phyloP scores from a whole-genome alignment of 2,329 filamentous ascomycete species.

The Rosellinia necatrix region DNA sequence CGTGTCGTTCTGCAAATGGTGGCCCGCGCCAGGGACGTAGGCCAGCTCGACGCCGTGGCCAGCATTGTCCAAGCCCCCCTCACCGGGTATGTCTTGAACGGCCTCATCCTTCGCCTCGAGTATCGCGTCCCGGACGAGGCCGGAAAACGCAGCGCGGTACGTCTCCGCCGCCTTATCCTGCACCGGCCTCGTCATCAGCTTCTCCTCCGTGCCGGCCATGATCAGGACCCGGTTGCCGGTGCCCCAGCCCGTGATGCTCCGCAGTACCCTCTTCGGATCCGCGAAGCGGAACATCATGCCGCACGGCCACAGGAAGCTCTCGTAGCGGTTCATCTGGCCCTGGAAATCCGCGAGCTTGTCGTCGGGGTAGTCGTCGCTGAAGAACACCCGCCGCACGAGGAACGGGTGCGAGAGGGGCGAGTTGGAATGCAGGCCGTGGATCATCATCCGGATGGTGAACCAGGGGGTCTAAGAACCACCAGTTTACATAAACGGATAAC shows the following conservation, averaged over 20 bases:
- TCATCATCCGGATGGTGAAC: slow-evolving; percentile 51
- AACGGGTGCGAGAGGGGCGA: slow-evolving; percentile 56
- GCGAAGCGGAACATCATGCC: slow-evolving; percentile 53
- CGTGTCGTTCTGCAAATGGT: slow-evolving; percentile 59
- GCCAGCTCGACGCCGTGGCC: slow-evolving; percentile 47
- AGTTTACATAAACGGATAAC: slow-evolving; percentile 50
- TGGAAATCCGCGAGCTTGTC: slow-evolving; percentile 49
- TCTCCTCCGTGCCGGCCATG: slow-evolving; percentile 47
- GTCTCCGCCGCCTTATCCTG: slow-evolving; percentile 46
- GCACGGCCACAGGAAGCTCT: slow-evolving; percentile 57
- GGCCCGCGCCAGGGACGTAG: slow-evolving; percentile 51
- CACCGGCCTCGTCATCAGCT: slow-evolving; percentile 46
- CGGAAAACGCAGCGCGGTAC: slow-evolving; percentile 43
- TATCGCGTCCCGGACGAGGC: slow-evolving; percentile 39
- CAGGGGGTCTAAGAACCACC: slow-evolving; percentile 52
- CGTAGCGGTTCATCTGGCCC: slow-evolving; percentile 51
- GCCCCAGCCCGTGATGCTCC: slow-evolving; percentile 41
- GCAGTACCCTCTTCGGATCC: slow-evolving; percentile 46
- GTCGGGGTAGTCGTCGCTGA: slow-evolving; percentile 49
- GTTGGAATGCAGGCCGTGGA: slow-evolving; percentile 54
- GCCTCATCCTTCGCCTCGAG: slow-evolving; percentile 33
- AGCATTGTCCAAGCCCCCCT: slow-evolving; percentile 34
- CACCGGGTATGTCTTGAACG: slow-evolving; percentile 26
- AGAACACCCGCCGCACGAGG: slow-evolving; percentile 57
- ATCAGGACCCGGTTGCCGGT: slow-evolving; percentile 44